A percentile compares a stretch with the other conserved stretches of the same genome.
These are phyloP conservation scores for Tolypocladium cylindrosporum DNA, from an alignment of 2,329 filamentous ascomycete genomes.

Conservation along the genomic window DNA sequence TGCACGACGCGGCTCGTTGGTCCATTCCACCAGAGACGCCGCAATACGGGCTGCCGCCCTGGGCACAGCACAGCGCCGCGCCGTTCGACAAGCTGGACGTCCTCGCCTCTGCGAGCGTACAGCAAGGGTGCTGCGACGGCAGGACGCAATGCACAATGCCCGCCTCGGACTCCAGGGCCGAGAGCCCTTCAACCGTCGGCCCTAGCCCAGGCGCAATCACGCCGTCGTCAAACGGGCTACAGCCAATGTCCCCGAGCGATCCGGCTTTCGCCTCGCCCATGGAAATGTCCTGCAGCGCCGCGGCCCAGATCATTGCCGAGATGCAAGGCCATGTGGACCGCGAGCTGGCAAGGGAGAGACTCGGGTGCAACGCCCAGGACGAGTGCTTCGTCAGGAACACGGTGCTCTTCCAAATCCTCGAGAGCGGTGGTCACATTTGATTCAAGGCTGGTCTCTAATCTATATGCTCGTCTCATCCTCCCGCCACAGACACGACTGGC, in stretches of 20 bases:
- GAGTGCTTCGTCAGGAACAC: constrained; percentile 24
- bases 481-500: neutral
- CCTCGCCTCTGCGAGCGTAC: constrained; percentile 25
- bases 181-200: constrained; percentile 10
- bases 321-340: constrained; percentile 24
- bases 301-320: constrained; percentile 27
- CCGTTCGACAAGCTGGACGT: constrained; percentile 26
- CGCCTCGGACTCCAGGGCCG: constrained; percentile 10
- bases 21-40: neutral
- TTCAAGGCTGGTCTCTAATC: no score
- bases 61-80: constrained; percentile 1
- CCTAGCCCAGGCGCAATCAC: constrained; percentile 11
- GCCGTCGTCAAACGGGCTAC: constrained; percentile 6
- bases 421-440: constrained; percentile 7
- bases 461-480: neutral
- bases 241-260: constrained; percentile 6
- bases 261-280: constrained; percentile 14
- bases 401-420: constrained; percentile 22
- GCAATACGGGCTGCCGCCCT: neutral
- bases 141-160: constrained; percentile 11
- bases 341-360: constrained; percentile 12
- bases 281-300: constrained; percentile 24
- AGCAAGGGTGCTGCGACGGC: constrained; percentile 14
- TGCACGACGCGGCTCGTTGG: neutral
- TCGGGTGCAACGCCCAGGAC: constrained; percentile 18